Base-by-base conservation (phyloP, 306 rosid species). In the Begonia peltatifolia region DNA sequence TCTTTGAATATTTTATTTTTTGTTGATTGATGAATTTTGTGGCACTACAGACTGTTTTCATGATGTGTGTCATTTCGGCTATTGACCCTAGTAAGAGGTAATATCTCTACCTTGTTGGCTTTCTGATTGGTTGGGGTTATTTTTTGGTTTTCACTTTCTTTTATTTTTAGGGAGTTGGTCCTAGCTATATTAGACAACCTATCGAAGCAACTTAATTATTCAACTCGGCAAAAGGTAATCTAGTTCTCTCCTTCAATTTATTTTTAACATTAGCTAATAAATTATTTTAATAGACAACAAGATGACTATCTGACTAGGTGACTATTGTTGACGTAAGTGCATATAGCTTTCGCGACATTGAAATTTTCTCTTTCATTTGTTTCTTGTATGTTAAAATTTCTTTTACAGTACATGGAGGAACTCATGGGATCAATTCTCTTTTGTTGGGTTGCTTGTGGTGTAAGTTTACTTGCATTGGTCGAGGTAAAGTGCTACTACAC, bases 371-470 rank as follows among this genome's bases (percentile, higher is more conserved):
- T 36, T 55, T 14, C 50, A 47, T 55, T 43, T 53, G 12, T 63
- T 14, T 65, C 58, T 23, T 63, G 25, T 44, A 41, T 11, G 14
- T 44, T 14, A n/a, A 63, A 58, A 52, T 35, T 57, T 68, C 57
- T 61, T 63, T 59, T 80, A 79, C 84, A 89, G 97, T 89, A 89
- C 73, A 50, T 89, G 79, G 97, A 84, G 72, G 80, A 89, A 65
- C 79, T 78, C 42, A 64, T 89, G 57, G 97, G 95, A 64, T 56
- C 95, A 46, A 65, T 89, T 74, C 71, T 89, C 48, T 89, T 84
- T 70, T 76, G 76, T 63, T 89, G 95, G 95, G 87, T 89, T 74
- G 77, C 87, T 67, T 89, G 95, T 63, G 90, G 89, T 63, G 94
- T 89, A 62, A 89, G 89, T 78, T 66, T 89, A 70, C 72, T 69